phyloP scores from a whole-genome alignment of 2,329 filamentous ascomycete species.

The Aspergillus arachidicola region DNA sequence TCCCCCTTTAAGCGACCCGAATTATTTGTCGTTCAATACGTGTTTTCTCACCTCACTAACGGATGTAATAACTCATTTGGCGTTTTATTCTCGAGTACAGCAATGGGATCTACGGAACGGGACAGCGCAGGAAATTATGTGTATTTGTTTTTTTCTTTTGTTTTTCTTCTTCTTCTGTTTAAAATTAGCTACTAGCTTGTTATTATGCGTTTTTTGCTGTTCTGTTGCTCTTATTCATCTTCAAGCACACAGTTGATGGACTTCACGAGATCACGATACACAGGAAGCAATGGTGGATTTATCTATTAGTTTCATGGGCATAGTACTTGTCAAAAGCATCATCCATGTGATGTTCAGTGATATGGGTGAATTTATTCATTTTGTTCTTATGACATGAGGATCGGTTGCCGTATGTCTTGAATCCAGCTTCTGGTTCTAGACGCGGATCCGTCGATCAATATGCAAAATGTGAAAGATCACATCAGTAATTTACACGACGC shows the following conservation, averaged over 20 bases:
- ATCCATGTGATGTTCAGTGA: slow-evolving; percentile 6
- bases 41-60: slow-evolving; percentile 26
- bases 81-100: slow-evolving; percentile 9
- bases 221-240: slow-evolving; percentile 10
- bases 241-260: slow-evolving; percentile 13
- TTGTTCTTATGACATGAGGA: not conserved
- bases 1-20: not conserved
- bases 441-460: not conserved
- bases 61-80: slow-evolving; percentile 14
- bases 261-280: slow-evolving; percentile 30
- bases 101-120: slow-evolving; percentile 5
- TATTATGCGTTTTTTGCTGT: slow-evolving; percentile 9
- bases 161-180: slow-evolving; percentile 2
- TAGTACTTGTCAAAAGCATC: not conserved
- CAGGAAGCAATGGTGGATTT: slow-evolving; percentile 16
- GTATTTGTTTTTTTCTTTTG: not conserved
- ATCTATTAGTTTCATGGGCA: slow-evolving; percentile 11
- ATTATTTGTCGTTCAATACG: not conserved
- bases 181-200: slow-evolving; percentile 1
- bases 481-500: not conserved
- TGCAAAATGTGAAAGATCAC: not conserved
- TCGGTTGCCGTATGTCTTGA: not conserved
- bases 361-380: slow-evolving; percentile 10
- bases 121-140: not conserved
- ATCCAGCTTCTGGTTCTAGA: not conserved